A percentile compares a stretch with the other conserved stretches of the same genome.
Evolutionary conservation across 176 grass and related monocot genomes (phyloP).

Genomic region (Ensete ventricosum): DNA sequence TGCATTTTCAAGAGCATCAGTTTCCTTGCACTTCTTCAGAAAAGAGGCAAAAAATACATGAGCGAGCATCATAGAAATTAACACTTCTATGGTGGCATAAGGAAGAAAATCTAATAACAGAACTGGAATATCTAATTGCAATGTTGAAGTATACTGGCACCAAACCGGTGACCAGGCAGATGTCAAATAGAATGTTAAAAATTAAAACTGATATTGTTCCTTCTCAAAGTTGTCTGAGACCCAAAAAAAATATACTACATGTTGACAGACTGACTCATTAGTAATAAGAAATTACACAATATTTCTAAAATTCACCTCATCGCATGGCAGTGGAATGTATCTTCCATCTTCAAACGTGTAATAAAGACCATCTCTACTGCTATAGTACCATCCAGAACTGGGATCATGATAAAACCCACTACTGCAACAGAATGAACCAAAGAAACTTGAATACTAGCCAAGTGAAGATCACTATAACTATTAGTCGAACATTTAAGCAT

Average conservation of each 20-base stretch:
- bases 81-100: background rate
- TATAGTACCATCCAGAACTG: slow-evolving; percentile 73
- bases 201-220: too few species aligned
- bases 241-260: background rate
- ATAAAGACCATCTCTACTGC: slow-evolving; percentile 54
- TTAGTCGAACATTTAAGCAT: too few species aligned
- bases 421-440: slow-evolving; percentile 27
- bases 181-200: background rate
- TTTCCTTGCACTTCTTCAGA: slow-evolving; percentile 31
- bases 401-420: slow-evolving; percentile 89
- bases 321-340: slow-evolving; percentile 32
- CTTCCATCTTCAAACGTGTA: slow-evolving; percentile 56
- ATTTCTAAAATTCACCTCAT: slow-evolving; percentile 25
- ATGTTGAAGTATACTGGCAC: background rate
- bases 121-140: background rate
- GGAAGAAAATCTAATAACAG: background rate
- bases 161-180: background rate
- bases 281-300: background rate
- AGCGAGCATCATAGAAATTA: background rate
- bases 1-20: slow-evolving; percentile 20
- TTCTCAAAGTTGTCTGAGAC: background rate
- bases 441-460: background rate
- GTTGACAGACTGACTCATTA: background rate
- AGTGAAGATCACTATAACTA: background rate
- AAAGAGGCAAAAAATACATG: slow-evolving; percentile 15